Conservation (phyloP, 2,329 filamentous ascomycete species). For the Hypoxylon rubiginosum region DNA sequence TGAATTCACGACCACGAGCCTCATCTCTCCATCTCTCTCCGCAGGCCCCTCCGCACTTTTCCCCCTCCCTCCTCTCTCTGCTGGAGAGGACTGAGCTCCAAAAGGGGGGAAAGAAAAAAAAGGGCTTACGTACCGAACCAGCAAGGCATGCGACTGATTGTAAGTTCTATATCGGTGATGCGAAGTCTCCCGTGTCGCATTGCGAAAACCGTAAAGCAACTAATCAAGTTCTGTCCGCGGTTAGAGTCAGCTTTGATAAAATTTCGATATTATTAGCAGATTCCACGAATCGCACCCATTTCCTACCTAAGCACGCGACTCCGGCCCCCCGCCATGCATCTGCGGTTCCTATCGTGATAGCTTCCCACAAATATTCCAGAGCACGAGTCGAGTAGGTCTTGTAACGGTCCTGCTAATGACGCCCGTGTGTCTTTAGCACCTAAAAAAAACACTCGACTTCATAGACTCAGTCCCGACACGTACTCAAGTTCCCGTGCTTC, state of each 20-base stretch:
- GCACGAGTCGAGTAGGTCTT: slow-evolving; percentile 29
- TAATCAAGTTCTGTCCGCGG: slow-evolving; percentile 35
- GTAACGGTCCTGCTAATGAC: slow-evolving; percentile 29
- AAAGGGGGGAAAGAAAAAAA: neutral
- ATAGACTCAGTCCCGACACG: slow-evolving; percentile 23
- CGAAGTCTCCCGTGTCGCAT: slow-evolving; percentile 10
- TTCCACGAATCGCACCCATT: slow-evolving; percentile 30
- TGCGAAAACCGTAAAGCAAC: slow-evolving; percentile 22
- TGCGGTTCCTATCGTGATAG: slow-evolving; percentile 28
- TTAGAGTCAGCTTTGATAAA: slow-evolving; percentile 37
- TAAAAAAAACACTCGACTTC: slow-evolving; percentile 21
- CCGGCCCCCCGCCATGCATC: slow-evolving; percentile 30
- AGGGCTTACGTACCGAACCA: slow-evolving; percentile 1
- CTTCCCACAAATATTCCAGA: slow-evolving; percentile 19
- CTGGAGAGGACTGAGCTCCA: slow-evolving; percentile 22
- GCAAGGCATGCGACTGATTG: slow-evolving; percentile 17
- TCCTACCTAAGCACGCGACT: slow-evolving; percentile 38
- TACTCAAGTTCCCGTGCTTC: slow-evolving; percentile 35
- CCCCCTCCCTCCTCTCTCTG: slow-evolving; percentile 6
- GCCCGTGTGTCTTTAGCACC: slow-evolving; percentile 26
- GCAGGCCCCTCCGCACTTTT: slow-evolving; percentile 8
- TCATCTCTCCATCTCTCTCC: slow-evolving; percentile 15
- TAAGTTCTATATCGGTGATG: slow-evolving; percentile 27
- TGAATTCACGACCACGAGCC: slow-evolving; percentile 24
- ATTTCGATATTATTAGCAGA: slow-evolving; percentile 27